Evolutionary conservation across 2,329 filamentous ascomycete species (phyloP).

Genomic region (Fusarium xylarioides): DNA sequence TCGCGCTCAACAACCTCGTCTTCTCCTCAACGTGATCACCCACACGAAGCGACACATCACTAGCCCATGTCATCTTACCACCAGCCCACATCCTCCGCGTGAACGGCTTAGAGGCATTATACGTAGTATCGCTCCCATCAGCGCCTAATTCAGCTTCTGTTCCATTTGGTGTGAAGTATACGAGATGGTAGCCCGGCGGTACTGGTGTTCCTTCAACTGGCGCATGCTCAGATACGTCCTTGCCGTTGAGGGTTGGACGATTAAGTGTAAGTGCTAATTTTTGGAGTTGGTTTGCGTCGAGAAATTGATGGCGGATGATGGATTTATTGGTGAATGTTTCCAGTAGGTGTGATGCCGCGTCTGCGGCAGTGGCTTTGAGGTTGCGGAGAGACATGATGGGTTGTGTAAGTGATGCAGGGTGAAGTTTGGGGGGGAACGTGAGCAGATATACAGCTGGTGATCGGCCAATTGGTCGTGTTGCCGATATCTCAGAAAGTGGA

Average conservation of each 20-base stretch:
- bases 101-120: slow-evolving; percentile 68
- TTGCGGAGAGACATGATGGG: slow-evolving; percentile 17
- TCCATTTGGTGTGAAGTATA: slow-evolving; percentile 69
- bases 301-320: slow-evolving; percentile 53
- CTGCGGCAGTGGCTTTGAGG: slow-evolving; percentile 37
- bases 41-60: slow-evolving; percentile 52
- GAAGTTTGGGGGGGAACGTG: background rate
- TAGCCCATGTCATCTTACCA: slow-evolving; percentile 63
- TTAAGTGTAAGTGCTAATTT: slow-evolving; percentile 68
- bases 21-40: slow-evolving; percentile 66
- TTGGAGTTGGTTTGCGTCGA: slow-evolving; percentile 72
- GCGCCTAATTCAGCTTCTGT: slow-evolving; percentile 62
- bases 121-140: slow-evolving; percentile 69
- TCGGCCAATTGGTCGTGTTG: background rate
- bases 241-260: slow-evolving; percentile 53
- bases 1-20: slow-evolving; percentile 63
- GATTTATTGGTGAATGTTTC: slow-evolving; percentile 43
- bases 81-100: slow-evolving; percentile 75
- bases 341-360: slow-evolving; percentile 47
- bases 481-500: background rate
- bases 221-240: slow-evolving; percentile 50
- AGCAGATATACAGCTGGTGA: background rate
- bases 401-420: slow-evolving; percentile 15
- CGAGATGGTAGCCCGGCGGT: slow-evolving; percentile 69
- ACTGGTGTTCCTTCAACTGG: slow-evolving; percentile 58